Base-by-base conservation (phyloP, 805 yeast genomes). In the Schwanniomyces occidentalis region DNA sequence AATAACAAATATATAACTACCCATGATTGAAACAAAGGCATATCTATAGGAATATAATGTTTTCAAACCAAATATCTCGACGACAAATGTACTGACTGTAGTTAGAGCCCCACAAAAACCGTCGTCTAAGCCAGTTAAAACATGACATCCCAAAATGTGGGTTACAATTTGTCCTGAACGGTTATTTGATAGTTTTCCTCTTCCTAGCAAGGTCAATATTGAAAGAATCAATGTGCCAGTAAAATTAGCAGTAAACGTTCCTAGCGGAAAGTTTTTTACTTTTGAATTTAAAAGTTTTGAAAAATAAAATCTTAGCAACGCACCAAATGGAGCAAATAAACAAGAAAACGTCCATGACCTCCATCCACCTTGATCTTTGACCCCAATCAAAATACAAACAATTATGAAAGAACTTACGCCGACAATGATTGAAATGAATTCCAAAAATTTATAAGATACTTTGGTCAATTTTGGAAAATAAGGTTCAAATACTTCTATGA, bases 31-130 rank as follows among this genome's bases (percentile, higher is more conserved):
- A 0, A 52, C 36, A 1, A 58, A 16, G 5, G 75, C 82, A 52
- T 89, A 89, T 6, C 56, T 38, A 35, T 78, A 73, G 4, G 77
- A 59, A 38, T 61, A 41, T 10, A 51, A 24, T 4, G 66, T 34
- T 37, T 52, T 38, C 25, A 58, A 30, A 1, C 52, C 54, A 42
- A 48, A 67, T 24, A 86, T 56, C 54, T 89, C 97, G 26, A 74
- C 78, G 6, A 85, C 71, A 46, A 88, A 84, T 0, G 96, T 84
- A 36, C 91, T 81, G 24, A 86, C 75, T 0, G 96, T 85, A 24
- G 87, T 78, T 32, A 83, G 56, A 2, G 76, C 71, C 1, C 90
- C 95, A 51, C 87, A 80, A 39, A 75, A 79, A 0, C 95, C 95
- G 45, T 76, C 75, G 13, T 61, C 66, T 2, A 84, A 51, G 0